Conservation (phyloP, 306 rosid genomes). For the Castanea sativa region DNA sequence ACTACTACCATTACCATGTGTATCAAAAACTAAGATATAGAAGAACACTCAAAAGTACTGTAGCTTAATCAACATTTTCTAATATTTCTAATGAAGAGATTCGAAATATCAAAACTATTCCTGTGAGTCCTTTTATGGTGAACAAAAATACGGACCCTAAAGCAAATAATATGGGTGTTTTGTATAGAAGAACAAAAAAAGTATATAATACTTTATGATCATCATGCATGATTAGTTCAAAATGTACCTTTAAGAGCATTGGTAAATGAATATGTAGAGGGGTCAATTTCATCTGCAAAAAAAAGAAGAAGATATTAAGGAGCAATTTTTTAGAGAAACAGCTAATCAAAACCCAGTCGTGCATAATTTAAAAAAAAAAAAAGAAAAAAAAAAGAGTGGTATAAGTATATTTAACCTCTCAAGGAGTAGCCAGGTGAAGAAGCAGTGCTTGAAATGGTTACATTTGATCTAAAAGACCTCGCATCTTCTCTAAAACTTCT, state of each 20-base stretch:
- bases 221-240: background rate
- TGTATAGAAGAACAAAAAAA: background rate
- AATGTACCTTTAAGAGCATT: constrained; percentile 75
- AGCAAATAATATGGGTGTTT: too few species aligned
- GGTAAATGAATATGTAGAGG: constrained; percentile 86
- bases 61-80: too few species aligned
- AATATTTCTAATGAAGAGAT: too few species aligned
- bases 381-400: too few species aligned
- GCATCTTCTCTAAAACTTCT: constrained; percentile 89
- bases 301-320: background rate
- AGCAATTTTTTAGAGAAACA: background rate
- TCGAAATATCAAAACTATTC: too few species aligned
- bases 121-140: too few species aligned
- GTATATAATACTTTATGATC: background rate
- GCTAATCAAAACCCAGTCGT: background rate
- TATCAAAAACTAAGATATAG: background rate
- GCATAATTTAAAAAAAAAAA: background rate
- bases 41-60: background rate
- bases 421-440: constrained; percentile 84
- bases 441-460: constrained; percentile 79
- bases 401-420: constrained; percentile 44
- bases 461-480: constrained; percentile 75
- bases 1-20: constrained; percentile 12
- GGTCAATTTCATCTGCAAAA: constrained; percentile 85
- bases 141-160: too few species aligned